phyloP scores from a whole-genome alignment of 176 grass and related monocot species.

The Carex myosuroides region DNA sequence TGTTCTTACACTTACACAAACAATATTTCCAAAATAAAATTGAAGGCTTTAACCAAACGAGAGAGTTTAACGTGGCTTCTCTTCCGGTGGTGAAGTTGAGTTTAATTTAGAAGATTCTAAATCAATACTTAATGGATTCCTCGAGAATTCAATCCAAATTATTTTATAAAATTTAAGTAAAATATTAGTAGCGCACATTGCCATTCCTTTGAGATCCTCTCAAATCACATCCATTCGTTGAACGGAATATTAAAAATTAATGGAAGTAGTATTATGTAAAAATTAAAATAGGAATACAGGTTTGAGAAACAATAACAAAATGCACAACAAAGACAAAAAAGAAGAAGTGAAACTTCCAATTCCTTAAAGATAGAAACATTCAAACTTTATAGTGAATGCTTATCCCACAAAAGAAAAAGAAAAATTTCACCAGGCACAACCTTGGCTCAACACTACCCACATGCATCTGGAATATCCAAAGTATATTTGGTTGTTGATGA shows the following conservation, averaged over 20 bases:
- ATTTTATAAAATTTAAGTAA: neutral
- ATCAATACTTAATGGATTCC: neutral
- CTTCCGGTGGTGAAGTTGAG: neutral
- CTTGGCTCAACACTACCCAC: neutral
- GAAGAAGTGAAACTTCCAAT: neutral
- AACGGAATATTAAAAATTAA: neutral
- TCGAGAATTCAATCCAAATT: neutral
- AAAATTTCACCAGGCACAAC: neutral
- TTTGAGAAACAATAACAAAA: neutral
- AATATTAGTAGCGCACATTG: neutral
- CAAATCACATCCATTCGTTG: neutral
- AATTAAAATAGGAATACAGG: neutral
- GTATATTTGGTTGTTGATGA: neutral
- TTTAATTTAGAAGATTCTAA: neutral
- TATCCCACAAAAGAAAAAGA: neutral
- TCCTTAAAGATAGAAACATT: neutral
- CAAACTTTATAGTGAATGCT: neutral
- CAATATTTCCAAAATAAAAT: no score
- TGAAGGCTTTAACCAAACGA: neutral
- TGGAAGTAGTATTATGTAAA: neutral
- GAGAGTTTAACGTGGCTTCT: neutral
- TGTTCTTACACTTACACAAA: no score
- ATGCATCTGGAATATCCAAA: neutral
- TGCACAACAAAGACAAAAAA: neutral
- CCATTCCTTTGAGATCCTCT: neutral